These are phyloP conservation scores for Stachybotrys elegans DNA, from an alignment of 2,329 filamentous ascomycete genomes.

Conservation along the genomic window DNA sequence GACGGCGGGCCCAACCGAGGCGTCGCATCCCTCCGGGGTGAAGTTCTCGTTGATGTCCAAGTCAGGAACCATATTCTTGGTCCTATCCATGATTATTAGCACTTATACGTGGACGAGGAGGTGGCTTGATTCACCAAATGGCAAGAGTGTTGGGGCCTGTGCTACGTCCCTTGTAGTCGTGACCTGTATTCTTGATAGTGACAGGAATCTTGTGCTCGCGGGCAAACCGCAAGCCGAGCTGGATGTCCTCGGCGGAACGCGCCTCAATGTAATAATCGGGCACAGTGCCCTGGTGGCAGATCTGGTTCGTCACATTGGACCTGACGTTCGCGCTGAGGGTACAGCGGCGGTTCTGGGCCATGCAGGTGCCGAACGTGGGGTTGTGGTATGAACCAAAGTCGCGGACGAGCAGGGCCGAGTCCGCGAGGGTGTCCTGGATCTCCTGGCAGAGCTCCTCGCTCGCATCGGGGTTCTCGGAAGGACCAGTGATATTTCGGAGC, in stretches of 20 bases:
- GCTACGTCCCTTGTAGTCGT: constrained; percentile 8
- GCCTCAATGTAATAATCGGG: constrained; percentile 1
- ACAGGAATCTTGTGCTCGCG: constrained; percentile 5
- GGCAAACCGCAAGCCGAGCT: constrained; percentile 4
- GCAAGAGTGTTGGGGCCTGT: constrained; percentile 5
- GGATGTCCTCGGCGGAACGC: constrained; percentile 2
- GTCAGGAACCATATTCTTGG: constrained; percentile 5
- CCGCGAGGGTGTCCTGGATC: not conserved
- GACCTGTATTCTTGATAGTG: constrained; percentile 7
- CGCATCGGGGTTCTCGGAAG: constrained; percentile 1
- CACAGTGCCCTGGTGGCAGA: not conserved
- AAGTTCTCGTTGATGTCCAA: constrained; percentile 3
- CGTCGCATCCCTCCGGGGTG: constrained; percentile 3
- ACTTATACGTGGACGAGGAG: not conserved
- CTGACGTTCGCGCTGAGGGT: not conserved
- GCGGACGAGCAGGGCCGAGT: constrained; percentile 1
- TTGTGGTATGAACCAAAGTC: constrained; percentile 6
- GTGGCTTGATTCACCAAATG: constrained; percentile 1
- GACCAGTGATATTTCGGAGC: constrained; percentile 1
- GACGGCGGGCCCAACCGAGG: constrained; percentile 7
- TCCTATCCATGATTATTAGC: not conserved
- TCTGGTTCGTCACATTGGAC: not conserved
- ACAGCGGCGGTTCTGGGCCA: constrained; percentile 4
- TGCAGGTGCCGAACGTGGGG: constrained; percentile 8
- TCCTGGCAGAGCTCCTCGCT: constrained; percentile 2